A percentile compares a stretch with the other conserved stretches of the same genome.
Conservation (phyloP, 345 rosid species). For the Turritis glabra region DNA sequence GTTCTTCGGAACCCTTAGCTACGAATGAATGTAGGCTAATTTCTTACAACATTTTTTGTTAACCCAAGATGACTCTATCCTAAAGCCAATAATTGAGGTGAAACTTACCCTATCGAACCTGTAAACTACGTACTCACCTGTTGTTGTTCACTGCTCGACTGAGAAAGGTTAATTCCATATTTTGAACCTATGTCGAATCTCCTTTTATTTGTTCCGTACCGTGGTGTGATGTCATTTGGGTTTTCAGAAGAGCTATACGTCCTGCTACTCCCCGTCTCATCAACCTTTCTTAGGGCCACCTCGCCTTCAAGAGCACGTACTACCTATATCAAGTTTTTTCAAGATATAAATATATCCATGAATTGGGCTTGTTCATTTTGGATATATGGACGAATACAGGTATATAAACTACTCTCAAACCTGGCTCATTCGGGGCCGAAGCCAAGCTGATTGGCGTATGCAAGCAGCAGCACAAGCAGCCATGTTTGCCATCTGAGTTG, state of each 20-base stretch:
- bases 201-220: conserved; percentile 36
- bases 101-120: neutral
- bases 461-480: conserved; percentile 81
- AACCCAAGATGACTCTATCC: neutral
- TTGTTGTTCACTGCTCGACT: conserved; percentile 52
- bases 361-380: neutral
- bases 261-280: conserved; percentile 44
- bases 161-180: conserved; percentile 57
- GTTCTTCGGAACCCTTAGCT: conserved; percentile 10
- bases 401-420: conserved; percentile 33
- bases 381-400: neutral
- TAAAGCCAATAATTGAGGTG: neutral
- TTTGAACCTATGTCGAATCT: conserved; percentile 48
- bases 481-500: conserved; percentile 57
- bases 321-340: conserved; percentile 42
- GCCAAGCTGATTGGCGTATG: conserved; percentile 68
- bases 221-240: conserved; percentile 40
- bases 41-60: neutral
- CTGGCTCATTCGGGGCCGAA: conserved; percentile 80
- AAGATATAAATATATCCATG: neutral
- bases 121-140: neutral
- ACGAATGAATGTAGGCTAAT: conserved; percentile 24
- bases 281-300: conserved; percentile 50
- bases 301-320: conserved; percentile 69
- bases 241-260: conserved; percentile 47